These are phyloP conservation scores for Elsinoe perseae DNA, from an alignment of 2,329 filamentous ascomycete species.

Conservation along the genomic window DNA sequence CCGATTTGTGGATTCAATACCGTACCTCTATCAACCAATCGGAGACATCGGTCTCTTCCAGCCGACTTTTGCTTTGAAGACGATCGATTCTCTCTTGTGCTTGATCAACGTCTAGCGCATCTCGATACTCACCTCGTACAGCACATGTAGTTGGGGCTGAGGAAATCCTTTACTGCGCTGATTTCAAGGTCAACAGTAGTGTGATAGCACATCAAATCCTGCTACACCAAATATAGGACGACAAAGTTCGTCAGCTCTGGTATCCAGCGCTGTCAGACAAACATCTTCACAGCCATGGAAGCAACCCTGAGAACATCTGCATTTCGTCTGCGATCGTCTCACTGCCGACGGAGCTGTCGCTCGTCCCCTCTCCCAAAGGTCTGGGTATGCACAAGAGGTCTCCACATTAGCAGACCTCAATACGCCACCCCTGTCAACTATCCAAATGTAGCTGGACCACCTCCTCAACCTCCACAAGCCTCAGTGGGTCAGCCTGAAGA, in stretches of 20 bases:
- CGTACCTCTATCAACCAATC: not conserved
- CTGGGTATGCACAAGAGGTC: slow-evolving; percentile 22
- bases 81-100: not conserved
- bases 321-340: not conserved
- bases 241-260: too few relatives aligned
- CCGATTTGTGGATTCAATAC: not conserved
- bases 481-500: slow-evolving; percentile 41
- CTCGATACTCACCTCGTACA: not conserved
- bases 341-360: not conserved
- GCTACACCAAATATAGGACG: too few relatives aligned
- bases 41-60: not conserved
- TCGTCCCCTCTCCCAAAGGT: not conserved
- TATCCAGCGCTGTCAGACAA: too few relatives aligned
- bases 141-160: not conserved
- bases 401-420: slow-evolving; percentile 37
- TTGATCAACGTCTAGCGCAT: not conserved
- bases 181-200: not conserved
- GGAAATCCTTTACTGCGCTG: too few relatives aligned
- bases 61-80: not conserved
- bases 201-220: not conserved
- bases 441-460: slow-evolving; percentile 52
- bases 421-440: slow-evolving; percentile 49
- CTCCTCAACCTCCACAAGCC: slow-evolving; percentile 49
- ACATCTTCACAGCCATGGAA: not conserved
- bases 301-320: not conserved